Base-by-base conservation (phyloP, 495 filamentous ascomycete genomes). In the Aspergillus asperescens region DNA sequence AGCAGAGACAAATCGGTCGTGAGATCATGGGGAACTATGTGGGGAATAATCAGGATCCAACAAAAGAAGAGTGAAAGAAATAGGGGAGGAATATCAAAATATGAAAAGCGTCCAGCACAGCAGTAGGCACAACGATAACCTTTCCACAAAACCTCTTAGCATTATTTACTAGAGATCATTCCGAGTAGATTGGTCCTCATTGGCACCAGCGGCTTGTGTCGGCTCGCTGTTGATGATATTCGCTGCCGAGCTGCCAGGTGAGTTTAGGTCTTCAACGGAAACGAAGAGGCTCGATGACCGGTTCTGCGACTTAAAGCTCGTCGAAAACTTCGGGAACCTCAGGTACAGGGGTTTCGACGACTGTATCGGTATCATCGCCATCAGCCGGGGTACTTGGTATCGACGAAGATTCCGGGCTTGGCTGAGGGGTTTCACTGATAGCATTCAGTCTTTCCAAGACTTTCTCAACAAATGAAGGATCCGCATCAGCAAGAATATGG, bases 391-490 rank as follows among this genome's bases (percentile, higher is more conserved):
- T n/a, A n/a, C n/a, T n/a, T n/a, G n/a, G n/a, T n/a, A n/a, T n/a
- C n/a, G n/a, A n/a, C 32, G 15, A n/a, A 16, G 32, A 15, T 4
- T 35, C n/a, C 16, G 32, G 58, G 27, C 61, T 63, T 48, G 74
- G 80, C 39, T 83, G 81, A 0, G 76, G 76, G 1, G 75, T 79
- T 55, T 80, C 73, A 60, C 83, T 83, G 3, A 83, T 87, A 2
- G 79, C 81, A 27, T 76, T 77, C 5, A 96, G 76, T 18, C 85
- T 79, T 48, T 72, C 82, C 71, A 90, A 79, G 0, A 91, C 85
- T 50, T 84, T 87, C 56, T 96, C 88, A 0, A 86, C 89, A 59
- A 88, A 95, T 12, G 83, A 78, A 5, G 88, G 86, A 63, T 95
- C 88, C 66, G 84, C 87, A 20, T 87, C 90, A 39, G 71, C 62